Percentiles rank a stretch among this genome's conserved stretches.
Conservation (phyloP, 1,139 yeast species). For the Nakaseomyces delphensis region DNA sequence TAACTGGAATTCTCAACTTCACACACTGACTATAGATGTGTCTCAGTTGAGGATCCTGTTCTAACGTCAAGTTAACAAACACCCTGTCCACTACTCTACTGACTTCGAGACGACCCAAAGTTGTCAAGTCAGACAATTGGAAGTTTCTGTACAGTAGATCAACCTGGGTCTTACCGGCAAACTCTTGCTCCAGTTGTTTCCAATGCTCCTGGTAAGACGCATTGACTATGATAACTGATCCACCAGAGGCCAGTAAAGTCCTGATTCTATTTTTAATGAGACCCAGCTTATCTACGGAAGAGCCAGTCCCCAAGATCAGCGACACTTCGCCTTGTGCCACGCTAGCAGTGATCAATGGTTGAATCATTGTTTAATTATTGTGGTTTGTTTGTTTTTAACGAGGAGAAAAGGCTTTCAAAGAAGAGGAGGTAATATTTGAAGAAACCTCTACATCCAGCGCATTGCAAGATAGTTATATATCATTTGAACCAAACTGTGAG, state of each 20-base stretch:
- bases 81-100: slow-evolving; percentile 63
- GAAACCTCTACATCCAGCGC: too few species aligned
- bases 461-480: too few species aligned
- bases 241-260: slow-evolving; percentile 48
- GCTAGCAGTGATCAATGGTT: slow-evolving; percentile 32
- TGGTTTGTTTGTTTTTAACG: too few species aligned
- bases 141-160: slow-evolving; percentile 35
- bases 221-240: slow-evolving; percentile 44
- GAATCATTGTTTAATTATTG: background rate
- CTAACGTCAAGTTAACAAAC: slow-evolving; percentile 46
- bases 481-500: too few species aligned
- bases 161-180: slow-evolving; percentile 22
- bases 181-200: slow-evolving; percentile 13
- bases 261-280: slow-evolving; percentile 45
- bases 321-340: slow-evolving; percentile 48
- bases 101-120: slow-evolving; percentile 56
- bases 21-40: slow-evolving; percentile 44
- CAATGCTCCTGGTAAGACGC: slow-evolving; percentile 19
- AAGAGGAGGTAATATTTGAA: too few species aligned
- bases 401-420: too few species aligned
- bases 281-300: slow-evolving; percentile 30
- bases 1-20: slow-evolving; percentile 66
- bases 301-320: slow-evolving; percentile 49
- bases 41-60: slow-evolving; percentile 30
- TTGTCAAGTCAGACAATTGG: slow-evolving; percentile 38